Conservation (phyloP, 176 grass and related monocot genomes). For the Bonia amplexicaulis region DNA sequence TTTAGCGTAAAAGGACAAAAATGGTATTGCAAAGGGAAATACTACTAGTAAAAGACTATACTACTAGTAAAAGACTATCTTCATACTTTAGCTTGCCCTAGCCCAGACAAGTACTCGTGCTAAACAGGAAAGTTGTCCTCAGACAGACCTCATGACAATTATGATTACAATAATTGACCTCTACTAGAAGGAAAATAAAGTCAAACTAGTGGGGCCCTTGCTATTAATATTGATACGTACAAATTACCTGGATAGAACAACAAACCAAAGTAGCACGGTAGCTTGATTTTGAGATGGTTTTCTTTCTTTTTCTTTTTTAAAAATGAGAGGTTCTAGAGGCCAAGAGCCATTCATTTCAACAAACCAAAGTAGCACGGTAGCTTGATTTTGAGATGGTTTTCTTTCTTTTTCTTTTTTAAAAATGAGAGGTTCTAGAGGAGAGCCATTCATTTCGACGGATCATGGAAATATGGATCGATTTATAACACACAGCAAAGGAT, state of each 20-base stretch:
- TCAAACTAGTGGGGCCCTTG: neutral
- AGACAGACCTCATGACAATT: neutral
- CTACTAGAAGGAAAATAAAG: neutral
- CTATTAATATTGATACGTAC: neutral
- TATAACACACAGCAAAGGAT: no score
- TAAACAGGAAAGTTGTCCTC: neutral
- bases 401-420: neutral
- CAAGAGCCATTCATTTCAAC: neutral
- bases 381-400: neutral
- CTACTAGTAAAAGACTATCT: neutral
- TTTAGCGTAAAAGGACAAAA: neutral
- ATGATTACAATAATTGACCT: neutral
- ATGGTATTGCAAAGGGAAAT: neutral
- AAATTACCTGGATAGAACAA: neutral
- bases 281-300: neutral
- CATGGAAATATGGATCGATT: no score
- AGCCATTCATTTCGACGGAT: neutral
- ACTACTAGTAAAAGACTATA: neutral
- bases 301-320: neutral
- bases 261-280: no score
- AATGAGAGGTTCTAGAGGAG: neutral
- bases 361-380: no score
- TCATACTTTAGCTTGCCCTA: neutral
- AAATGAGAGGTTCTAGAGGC: neutral
- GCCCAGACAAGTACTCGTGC: no score